Conservation (phyloP, 441 rosid species). For the Geranium incanum region DNA sequence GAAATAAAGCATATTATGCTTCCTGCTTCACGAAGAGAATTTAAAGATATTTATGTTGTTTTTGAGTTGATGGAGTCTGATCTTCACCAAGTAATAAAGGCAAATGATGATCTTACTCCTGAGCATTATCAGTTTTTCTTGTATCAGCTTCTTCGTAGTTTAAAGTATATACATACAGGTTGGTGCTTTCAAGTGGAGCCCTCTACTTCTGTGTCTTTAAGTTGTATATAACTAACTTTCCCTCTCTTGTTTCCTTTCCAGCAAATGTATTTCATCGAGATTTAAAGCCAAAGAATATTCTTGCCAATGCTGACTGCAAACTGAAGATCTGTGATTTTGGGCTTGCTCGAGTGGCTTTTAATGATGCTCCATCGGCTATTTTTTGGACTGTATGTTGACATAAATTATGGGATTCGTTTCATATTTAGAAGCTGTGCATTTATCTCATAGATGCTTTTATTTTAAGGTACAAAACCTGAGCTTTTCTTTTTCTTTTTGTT, state of each 20-base stretch:
- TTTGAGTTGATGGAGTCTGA: slow-evolving; percentile 79
- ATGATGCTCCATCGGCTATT: no score
- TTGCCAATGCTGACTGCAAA: slow-evolving; percentile 31
- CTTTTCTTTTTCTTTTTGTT: slow-evolving; percentile 5
- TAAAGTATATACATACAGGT: slow-evolving; percentile 90
- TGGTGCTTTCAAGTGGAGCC: slow-evolving; percentile 9
- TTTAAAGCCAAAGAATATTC: slow-evolving; percentile 39
- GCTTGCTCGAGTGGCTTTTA: no score
- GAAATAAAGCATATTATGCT: slow-evolving; percentile 90
- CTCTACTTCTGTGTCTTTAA: no score
- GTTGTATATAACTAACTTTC: no score
- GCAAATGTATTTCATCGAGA: slow-evolving; percentile 96
- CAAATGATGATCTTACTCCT: slow-evolving; percentile 87
- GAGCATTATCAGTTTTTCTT: slow-evolving; percentile 93
- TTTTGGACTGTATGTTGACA: slow-evolving; percentile 20
- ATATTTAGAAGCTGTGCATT: no score
- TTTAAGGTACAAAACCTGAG: not conserved
- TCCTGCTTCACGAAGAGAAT: slow-evolving; percentile 88
- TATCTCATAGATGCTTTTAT: not conserved
- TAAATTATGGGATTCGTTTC: no score
- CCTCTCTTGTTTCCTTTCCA: slow-evolving; percentile 27
- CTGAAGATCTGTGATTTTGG: no score
- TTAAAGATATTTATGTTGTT: slow-evolving; percentile 40
- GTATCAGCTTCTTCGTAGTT: slow-evolving; percentile 91
- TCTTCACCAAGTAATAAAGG: slow-evolving; percentile 89